Base-by-base conservation (phyloP, 176 grass and related monocot species). In the Alopecurus myosuroides region DNA sequence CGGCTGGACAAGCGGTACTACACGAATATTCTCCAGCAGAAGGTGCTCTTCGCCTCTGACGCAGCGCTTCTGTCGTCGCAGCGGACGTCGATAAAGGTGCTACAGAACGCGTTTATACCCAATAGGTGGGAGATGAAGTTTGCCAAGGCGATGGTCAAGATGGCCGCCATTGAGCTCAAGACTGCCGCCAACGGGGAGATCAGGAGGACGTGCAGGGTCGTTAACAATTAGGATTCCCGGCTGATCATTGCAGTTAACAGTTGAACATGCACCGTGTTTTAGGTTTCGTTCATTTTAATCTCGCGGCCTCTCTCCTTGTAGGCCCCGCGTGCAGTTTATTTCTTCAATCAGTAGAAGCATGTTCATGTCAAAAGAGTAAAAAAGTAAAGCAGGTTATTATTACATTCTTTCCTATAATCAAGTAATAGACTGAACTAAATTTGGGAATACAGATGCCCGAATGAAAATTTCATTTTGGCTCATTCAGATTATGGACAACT, bases 1-100 rank as follows among this genome's bases (percentile, higher is more conserved):
- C 22, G 0, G 20, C 14, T 94, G 3, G 87, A 94, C 67, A 86
- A 25, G 30, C 78, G 44, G 69, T 94, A 87, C 81, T 94, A 90
- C 85, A 61, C 3, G 64, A 89, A 92, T 11, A 4, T 80, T 9
- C 35, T 66, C 0, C 4, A 11, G 0, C 52, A 25, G 65, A 42
- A 33, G 1, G 93, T 92, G 52, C 78, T 94, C 10, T 90, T 94
- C 71, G 30, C 6, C 4, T 94, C 93, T 5, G 93, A 94, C 52
- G 85, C 82, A 2, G 11, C 73, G 19, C 41, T 94, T 53, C 30
- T 86, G 6, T 26, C 35, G 22, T 85, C 76, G 22, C 2, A 0
- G 33, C 0, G 0, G 64, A 88, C 67, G 4, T 4, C 6, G 10
- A 17, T 6, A 17, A 85, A 42, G 55, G 69, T 77, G 34, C 0